Evolutionary conservation across 2,329 filamentous ascomycete genomes (phyloP).

Genomic region (Aspergillus niger): DNA sequence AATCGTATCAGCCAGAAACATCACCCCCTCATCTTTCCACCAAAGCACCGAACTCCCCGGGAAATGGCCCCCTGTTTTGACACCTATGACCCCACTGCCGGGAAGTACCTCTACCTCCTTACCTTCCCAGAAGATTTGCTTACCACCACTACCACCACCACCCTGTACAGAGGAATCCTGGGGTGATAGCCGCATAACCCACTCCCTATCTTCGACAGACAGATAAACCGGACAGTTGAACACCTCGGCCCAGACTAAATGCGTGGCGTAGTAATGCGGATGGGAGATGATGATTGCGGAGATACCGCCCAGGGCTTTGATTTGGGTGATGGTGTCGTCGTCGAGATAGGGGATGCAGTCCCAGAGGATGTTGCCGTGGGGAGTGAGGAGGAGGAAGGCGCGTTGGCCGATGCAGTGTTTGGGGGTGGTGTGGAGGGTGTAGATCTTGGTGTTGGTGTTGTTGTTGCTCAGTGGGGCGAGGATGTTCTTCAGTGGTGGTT

Average conservation of each 20-base stretch:
- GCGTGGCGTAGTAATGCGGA: conserved; percentile 80
- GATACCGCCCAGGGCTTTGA: conserved; percentile 66
- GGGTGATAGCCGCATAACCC: conserved; percentile 53
- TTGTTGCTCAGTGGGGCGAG: conserved; percentile 17
- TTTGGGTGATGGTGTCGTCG: conserved; percentile 58
- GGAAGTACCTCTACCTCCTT: conserved; percentile 34
- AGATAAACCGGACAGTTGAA: conserved; percentile 73
- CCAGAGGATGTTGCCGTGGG: conserved; percentile 74
- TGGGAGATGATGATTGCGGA: conserved; percentile 74
- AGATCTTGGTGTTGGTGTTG: conserved; percentile 11
- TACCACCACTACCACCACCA: conserved; percentile 17
- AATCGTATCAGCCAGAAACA: conserved; percentile 79
- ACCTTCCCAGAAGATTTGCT: conserved; percentile 34
- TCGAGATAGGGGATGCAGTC: conserved; percentile 74
- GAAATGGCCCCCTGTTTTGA: conserved; percentile 80
- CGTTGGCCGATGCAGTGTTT: conserved; percentile 75
- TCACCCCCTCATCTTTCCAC: conserved; percentile 58
- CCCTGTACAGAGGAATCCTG: no score
- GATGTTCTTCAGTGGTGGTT: conserved; percentile 23
- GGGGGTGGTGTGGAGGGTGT: conserved; percentile 42
- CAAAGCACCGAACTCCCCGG: conserved; percentile 70
- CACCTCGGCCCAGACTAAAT: conserved; percentile 69
- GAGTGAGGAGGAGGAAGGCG: conserved; percentile 67
- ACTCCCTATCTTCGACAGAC: conserved; percentile 64
- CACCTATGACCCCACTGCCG: conserved; percentile 55